Evolutionary conservation across 2,329 filamentous ascomycete species (phyloP).

Genomic region (Lasiodiplodia citricola): DNA sequence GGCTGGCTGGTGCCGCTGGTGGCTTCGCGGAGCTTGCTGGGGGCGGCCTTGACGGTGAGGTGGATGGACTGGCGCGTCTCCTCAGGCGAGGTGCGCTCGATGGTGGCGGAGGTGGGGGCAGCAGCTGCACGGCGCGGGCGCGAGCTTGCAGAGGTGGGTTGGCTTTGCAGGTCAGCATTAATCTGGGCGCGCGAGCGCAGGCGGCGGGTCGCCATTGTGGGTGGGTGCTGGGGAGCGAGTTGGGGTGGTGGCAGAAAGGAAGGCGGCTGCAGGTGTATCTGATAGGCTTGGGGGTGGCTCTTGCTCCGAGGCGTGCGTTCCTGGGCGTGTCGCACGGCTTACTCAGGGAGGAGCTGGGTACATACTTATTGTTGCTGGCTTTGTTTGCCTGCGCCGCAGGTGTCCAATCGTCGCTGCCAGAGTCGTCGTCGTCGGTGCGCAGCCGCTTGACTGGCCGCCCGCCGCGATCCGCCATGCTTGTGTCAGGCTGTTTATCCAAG

Average conservation of each 20-base stretch:
- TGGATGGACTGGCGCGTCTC: constrained; percentile 52
- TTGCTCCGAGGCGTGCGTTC: constrained; percentile 17
- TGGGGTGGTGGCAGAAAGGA: constrained; percentile 9
- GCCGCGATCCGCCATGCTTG: constrained; percentile 16
- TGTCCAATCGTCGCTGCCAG: constrained; percentile 41
- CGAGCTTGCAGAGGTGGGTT: constrained; percentile 42
- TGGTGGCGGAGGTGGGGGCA: constrained; percentile 35
- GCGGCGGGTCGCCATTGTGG: constrained; percentile 40
- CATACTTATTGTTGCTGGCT: constrained; percentile 23
- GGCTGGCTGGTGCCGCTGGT: constrained; percentile 42
- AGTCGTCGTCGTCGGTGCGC: constrained; percentile 47
- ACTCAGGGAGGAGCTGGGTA: constrained; percentile 17
- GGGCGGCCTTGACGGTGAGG: constrained; percentile 57
- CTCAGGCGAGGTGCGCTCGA: constrained; percentile 46
- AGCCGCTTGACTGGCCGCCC: constrained; percentile 43
- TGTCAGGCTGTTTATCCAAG: neutral
- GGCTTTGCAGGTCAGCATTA: constrained; percentile 37
- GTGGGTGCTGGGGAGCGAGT: constrained; percentile 4
- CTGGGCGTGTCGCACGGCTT: constrained; percentile 25
- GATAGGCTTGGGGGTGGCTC: constrained; percentile 25
- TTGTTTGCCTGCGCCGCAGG: constrained; percentile 30
- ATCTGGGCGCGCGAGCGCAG: constrained; percentile 43
- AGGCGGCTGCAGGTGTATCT: constrained; percentile 20
- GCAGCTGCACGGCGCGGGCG: constrained; percentile 44
- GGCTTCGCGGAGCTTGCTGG: constrained; percentile 55